A percentile compares a stretch with the other conserved stretches of the same genome.
Conservation (phyloP, 306 rosid genomes). For the Sicyos baderoa region DNA sequence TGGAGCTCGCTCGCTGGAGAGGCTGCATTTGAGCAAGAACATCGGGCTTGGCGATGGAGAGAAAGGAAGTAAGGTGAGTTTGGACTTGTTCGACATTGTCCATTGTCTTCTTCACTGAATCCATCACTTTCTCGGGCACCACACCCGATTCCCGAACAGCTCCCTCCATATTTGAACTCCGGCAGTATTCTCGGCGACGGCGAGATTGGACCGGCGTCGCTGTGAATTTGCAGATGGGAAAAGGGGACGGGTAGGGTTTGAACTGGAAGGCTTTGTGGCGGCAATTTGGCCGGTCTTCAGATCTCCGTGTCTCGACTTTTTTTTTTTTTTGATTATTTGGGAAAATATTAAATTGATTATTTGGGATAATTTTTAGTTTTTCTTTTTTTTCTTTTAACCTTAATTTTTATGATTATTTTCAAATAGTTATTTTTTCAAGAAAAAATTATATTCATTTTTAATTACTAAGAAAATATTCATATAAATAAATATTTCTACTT, state of each 20-base stretch:
- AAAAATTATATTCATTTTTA: too few relatives aligned
- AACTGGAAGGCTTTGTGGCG: slow-evolving; percentile 5
- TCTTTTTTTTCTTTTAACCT: too few relatives aligned
- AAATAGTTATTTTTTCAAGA: too few relatives aligned
- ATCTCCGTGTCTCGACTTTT: too few relatives aligned
- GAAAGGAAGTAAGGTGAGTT: slow-evolving; percentile 34
- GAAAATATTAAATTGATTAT: too few relatives aligned
- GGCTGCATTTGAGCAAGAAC: slow-evolving; percentile 60
- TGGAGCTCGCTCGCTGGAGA: slow-evolving; percentile 68
- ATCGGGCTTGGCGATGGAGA: slow-evolving; percentile 56
- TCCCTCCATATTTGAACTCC: slow-evolving; percentile 34
- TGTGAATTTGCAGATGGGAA: neutral
- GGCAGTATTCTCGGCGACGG: neutral
- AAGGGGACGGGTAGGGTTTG: slow-evolving; percentile 14
- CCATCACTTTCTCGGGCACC: slow-evolving; percentile 59
- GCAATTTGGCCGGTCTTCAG: neutral
- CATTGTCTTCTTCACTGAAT: slow-evolving; percentile 48
- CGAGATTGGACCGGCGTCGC: neutral
- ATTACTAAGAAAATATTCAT: too few relatives aligned
- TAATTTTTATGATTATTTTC: too few relatives aligned
- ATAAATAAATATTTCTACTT: too few relatives aligned
- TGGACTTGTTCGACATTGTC: slow-evolving; percentile 38
- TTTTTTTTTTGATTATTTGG: too few relatives aligned
- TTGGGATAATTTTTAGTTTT: too few relatives aligned
- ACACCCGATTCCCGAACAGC: slow-evolving; percentile 32